Conservation (phyloP, 2,329 filamentous ascomycete species). For the Verticillium nubilum region DNA sequence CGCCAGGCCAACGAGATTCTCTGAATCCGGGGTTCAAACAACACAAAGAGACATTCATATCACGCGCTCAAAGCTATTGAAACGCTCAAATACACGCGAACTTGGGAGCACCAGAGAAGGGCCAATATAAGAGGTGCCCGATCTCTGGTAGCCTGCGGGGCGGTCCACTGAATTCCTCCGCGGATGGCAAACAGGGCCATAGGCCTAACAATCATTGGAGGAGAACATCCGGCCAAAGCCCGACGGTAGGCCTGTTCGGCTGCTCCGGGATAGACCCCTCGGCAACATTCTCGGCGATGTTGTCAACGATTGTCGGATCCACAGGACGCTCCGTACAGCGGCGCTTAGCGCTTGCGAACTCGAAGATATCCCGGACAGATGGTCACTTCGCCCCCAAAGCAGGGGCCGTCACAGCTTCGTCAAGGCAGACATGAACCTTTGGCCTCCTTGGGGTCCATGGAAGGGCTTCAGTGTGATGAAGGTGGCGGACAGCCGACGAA, state of each 20-base stretch:
- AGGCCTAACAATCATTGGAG: too few species aligned
- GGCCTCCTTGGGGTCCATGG: neutral
- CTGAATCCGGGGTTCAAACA: neutral
- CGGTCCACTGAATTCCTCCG: neutral
- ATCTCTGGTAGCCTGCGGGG: neutral
- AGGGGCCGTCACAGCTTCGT: neutral
- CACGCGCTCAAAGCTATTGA: neutral
- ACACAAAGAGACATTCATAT: neutral
- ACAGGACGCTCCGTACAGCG: neutral
- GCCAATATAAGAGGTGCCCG: neutral
- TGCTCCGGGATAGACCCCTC: neutral
- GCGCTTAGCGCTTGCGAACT: neutral
- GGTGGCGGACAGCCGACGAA: neutral
- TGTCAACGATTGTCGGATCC: neutral
- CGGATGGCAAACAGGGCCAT: too few species aligned
- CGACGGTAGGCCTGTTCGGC: neutral
- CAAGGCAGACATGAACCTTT: neutral
- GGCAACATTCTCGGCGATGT: neutral
- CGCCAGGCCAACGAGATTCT: slow-evolving; percentile 24
- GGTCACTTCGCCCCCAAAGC: neutral
- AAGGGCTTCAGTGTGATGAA: neutral
- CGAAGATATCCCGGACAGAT: neutral
- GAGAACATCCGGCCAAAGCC: neutral
- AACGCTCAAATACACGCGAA: neutral
- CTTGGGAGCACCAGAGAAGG: neutral